Percentiles rank a stretch among this genome's conserved stretches.
Conservation (phyloP, 2,329 filamentous ascomycete species). For the Fusarium equiseti region DNA sequence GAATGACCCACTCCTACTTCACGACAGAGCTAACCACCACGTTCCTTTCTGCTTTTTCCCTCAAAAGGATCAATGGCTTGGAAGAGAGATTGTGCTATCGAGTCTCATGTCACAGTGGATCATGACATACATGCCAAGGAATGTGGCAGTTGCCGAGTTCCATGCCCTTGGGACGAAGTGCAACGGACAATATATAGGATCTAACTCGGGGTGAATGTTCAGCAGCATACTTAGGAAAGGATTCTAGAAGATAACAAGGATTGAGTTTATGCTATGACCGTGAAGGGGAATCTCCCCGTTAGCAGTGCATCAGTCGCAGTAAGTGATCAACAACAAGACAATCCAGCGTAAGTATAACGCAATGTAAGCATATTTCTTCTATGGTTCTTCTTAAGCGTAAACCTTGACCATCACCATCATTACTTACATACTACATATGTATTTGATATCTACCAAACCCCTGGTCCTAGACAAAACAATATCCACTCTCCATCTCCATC, state of each 20-base stretch:
- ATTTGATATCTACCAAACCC: conserved; percentile 1
- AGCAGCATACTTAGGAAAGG: not conserved
- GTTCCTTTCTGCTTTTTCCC: not conserved
- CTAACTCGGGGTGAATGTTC: not conserved
- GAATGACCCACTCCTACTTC: conserved; percentile 44
- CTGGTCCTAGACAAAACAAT: conserved; percentile 9
- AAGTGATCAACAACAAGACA: not conserved
- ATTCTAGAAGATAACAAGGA: not conserved
- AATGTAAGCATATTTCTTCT: not conserved
- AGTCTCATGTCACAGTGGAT: conserved; percentile 17
- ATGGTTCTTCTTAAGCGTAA: conserved; percentile 3
- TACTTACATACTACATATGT: not conserved
- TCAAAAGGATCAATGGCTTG: not conserved
- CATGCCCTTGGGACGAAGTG: conserved; percentile 18
- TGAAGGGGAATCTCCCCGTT: not conserved
- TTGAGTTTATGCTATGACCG: not conserved
- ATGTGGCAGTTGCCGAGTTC: conserved; percentile 37
- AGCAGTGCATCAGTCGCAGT: not conserved
- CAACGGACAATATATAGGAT: not conserved
- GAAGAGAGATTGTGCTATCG: conserved; percentile 4
- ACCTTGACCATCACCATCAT: not conserved
- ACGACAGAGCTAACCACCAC: conserved; percentile 15
- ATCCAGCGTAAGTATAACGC: not conserved
- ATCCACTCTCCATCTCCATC: conserved; percentile 20
- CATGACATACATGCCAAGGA: conserved; percentile 28